Conservation (phyloP, 352 stramenopile species). For the Phytopythium aichiense region DNA sequence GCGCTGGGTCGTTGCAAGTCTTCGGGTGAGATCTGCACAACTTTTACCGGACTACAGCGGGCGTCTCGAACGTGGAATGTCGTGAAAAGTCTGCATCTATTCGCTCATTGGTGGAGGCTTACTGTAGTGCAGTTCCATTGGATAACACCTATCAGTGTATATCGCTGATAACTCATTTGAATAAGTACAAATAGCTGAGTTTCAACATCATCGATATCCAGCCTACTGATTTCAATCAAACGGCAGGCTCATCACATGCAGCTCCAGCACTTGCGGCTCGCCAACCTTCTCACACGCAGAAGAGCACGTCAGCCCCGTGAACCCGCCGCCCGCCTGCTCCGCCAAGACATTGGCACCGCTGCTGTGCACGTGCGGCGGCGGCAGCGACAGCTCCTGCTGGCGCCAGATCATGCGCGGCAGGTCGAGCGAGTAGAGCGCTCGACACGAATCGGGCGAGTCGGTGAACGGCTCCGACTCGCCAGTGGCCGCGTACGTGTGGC, state of each 20-base stretch:
- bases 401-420: slow-evolving; percentile 69
- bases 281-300: background rate
- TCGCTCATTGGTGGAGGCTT: too few species aligned
- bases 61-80: too few species aligned
- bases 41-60: too few species aligned
- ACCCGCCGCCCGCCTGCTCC: background rate
- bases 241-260: background rate
- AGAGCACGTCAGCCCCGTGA: slow-evolving; percentile 21
- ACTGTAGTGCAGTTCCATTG: background rate
- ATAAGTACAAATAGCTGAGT: background rate
- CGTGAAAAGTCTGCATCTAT: too few species aligned
- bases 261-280: background rate
- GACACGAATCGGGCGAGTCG: slow-evolving; percentile 19
- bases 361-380: slow-evolving; percentile 22
- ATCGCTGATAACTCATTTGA: background rate
- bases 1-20: too few species aligned
- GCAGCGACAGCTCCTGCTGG: slow-evolving; percentile 24
- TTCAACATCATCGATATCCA: too few species aligned
- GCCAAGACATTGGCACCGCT: slow-evolving; percentile 31
- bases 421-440: slow-evolving; percentile 55
- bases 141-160: too few species aligned
- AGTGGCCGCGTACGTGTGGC: slow-evolving; percentile 36
- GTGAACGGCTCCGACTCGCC: slow-evolving; percentile 36
- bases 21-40: too few species aligned
- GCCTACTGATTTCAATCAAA: slow-evolving; percentile 2